Conservation (phyloP, 306 rosid genomes). For the Spatholobus suberectus region DNA sequence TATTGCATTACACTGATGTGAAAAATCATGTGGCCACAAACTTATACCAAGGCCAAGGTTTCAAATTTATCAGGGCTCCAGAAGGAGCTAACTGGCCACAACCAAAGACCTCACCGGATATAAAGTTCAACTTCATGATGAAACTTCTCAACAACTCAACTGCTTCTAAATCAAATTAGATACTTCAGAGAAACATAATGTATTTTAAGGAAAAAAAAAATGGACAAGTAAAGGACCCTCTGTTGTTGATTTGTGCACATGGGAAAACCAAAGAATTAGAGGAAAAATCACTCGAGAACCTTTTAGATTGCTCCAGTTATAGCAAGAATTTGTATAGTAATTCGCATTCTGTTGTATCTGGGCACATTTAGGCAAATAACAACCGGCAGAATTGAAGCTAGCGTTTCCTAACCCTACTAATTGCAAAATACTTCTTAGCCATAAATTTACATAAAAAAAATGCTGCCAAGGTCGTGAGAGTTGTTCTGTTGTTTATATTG, state of each 20-base stretch:
- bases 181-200: slow-evolving; percentile 20
- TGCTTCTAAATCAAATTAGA: slow-evolving; percentile 47
- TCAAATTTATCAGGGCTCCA: slow-evolving; percentile 80
- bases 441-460: neutral
- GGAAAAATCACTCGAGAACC: slow-evolving; percentile 13
- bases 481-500: neutral
- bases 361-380: neutral
- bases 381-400: neutral
- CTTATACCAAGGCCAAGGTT: slow-evolving; percentile 84
- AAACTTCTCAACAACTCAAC: slow-evolving; percentile 71
- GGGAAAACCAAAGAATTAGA: slow-evolving; percentile 34
- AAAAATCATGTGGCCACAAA: slow-evolving; percentile 79
- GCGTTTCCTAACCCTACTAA: neutral
- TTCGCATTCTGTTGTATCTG: slow-evolving; percentile 13
- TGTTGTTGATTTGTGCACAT: slow-evolving; percentile 46
- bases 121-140: slow-evolving; percentile 90
- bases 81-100: slow-evolving; percentile 96
- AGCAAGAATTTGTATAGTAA: slow-evolving; percentile 33
- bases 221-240: slow-evolving; percentile 20
- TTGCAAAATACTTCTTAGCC: neutral
- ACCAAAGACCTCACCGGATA: slow-evolving; percentile 91
- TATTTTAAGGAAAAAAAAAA: slow-evolving; percentile 12
- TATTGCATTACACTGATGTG: slow-evolving; percentile 86
- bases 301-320: slow-evolving; percentile 19
- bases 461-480: neutral